Base-by-base conservation (phyloP, 306 rosid genomes). In the Astragalus membranaceus region DNA sequence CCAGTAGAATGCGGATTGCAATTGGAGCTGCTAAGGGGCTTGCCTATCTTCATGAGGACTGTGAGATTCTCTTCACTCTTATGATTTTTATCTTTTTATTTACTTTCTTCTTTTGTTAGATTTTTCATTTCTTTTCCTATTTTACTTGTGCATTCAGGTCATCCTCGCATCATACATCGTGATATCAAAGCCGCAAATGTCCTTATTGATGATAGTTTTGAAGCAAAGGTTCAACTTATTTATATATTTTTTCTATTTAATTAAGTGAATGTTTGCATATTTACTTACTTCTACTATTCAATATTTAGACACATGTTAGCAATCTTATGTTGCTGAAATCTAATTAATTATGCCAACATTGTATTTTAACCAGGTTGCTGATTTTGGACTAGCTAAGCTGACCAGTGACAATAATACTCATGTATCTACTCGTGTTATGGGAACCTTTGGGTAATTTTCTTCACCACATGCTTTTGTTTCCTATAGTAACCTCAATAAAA, bases 401-500 rank as follows among this genome's bases (percentile, higher is more conserved):
- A 85, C 95, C 26, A 64, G 85, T 3, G 98, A 92, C 69, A 90
- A 79, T 56, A 73, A 82, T 65, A 92, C 98, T 71, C 98, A 92
- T 42, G 96, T 92, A 12, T 88, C 98, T 10, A 92, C 98, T 44
- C 79, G 96, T 69, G 93, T 90, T 49, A 92, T 92, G 98, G 98
- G 98, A 39, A 90, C 96, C 42, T 85, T 92, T 64, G 98, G 98
- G 96, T 92, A 80, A 66, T 55, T 13, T n/a, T 70, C 9, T 53
- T 51, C 23, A 16, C 23, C 17, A 46, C n/a, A 7, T 70, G 44
- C 55, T 47, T 64, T 11, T 58, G 52, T 54, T 63, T 30, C 10
- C 13, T 12, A 13, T 14, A 64, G 53, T 44, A 73, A 63, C 33
- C 53, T 66, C 5, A 50, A 43, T 20, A 54, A 44, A 17, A 43